Evolutionary conservation across 2,329 filamentous ascomycete genomes (phyloP), one percentile per base, ranked within the genome.

Genomic region (Apiospora phragmitis): DNA sequence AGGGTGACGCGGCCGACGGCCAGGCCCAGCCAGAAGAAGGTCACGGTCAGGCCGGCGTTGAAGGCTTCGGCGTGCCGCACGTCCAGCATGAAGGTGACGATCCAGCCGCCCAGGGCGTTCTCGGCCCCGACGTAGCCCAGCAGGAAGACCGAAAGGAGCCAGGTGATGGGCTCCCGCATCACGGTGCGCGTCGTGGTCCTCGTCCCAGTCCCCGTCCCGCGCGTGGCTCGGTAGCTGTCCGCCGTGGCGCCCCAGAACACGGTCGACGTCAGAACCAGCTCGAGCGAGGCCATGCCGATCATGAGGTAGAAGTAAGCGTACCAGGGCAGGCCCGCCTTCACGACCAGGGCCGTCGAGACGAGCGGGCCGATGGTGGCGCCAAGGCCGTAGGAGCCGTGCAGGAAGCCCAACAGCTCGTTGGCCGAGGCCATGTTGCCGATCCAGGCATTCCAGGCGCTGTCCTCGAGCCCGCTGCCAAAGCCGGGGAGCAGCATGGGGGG

Each of bases 1-100:
- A 96, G 81, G 0, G 92, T 79, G 2, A 94, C 82, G 4, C 93
- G 85, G 0, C 93, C 93, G 1, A 93, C 81, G 0, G 93, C 93
- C 72, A 96, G 86, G 0, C 93, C 93, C 24, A 94, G 86, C 93
- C 93, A 96, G 80, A 94, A 95, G 0, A 92, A 93, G 1, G 92
- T 94, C 0, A 91, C 90, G 0, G 90, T 90, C 85, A 95, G 92
- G 14, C 93, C 93, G 38, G 90, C 90, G 0, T 89, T 88, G 74
- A 95, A 94, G 0, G 88, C 81, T 3, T 83, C 86, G 1, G 90
- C 92, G n/a, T 90, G 80, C 9, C 94, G 88, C 7, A 94, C 90
- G 43, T 89, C 87, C 29, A 94, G 90, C 92, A 96, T 95, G 79
- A 96, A 95, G 7, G 90, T 90, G 68, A 94, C 91, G 70, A 96